Evolutionary conservation across 2,329 filamentous ascomycete genomes (phyloP).

Genomic region (Verticillium isaacii): DNA sequence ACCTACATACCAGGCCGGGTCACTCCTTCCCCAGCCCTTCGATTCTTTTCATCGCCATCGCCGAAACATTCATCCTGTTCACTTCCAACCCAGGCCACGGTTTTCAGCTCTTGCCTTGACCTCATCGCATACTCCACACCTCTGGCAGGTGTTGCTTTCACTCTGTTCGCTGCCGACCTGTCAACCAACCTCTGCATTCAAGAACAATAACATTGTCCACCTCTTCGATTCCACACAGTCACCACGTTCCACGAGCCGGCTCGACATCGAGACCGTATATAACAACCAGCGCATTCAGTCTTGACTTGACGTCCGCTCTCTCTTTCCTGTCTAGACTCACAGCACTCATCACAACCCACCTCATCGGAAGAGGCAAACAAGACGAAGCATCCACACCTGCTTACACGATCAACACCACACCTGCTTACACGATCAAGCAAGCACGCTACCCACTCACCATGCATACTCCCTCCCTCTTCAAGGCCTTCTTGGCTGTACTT

Average conservation of each 20-base stretch:
- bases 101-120: not conserved
- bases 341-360: not conserved
- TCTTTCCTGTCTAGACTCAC: not conserved
- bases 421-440: not conserved
- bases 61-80: not conserved
- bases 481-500: conserved; percentile 34
- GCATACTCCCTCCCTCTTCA: conserved; percentile 32
- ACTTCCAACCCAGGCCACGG: not conserved
- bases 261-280: not conserved
- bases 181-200: not conserved
- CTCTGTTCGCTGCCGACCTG: not conserved
- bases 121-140: not conserved
- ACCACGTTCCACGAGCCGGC: conserved; percentile 4
- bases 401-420: not conserved
- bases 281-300: not conserved
- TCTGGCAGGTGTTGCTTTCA: not conserved
- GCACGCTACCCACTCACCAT: conserved; percentile 20
- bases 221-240: not conserved
- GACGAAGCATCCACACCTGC: conserved; percentile 2
- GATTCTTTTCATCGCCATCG: not conserved
- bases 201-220: not conserved
- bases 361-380: not conserved
- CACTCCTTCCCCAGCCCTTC: conserved; percentile 2
- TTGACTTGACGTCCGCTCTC: not conserved
- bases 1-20: not conserved